Evolutionary conservation across 768 basidiomycete species (phyloP), one percentile per base, ranked within the genome.

Genomic region (Xerocomellus intermedius): DNA sequence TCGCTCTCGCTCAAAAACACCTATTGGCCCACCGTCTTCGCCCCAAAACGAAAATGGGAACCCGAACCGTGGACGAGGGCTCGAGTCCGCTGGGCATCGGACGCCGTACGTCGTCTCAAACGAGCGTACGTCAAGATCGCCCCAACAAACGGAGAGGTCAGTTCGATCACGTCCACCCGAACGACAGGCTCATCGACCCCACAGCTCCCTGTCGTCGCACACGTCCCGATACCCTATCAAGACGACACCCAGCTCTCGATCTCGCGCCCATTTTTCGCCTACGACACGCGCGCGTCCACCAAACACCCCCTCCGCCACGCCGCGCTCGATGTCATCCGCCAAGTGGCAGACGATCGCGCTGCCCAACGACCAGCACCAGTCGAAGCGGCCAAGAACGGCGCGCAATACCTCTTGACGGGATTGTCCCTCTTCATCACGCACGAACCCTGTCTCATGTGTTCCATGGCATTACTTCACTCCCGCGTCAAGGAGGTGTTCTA

Each of bases 371-470:
- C 33, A 7, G 24, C 24, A 5, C 24, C 5, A 5, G 5, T 24
- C 24, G 24, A 24, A 24, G 24, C 24, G 24, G 24, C 56, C 38
- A 69, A 63, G 51, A 92, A 91, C 61, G 88, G 91, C 14, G 74
- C 85, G 2, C 87, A 89, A 65, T 99, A 99, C 71, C 85, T 98
- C 42, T 79, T 98, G 24, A 98, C 94, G 0, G 84, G 85, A 2
- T 80, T 85, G 17, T 84, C 86, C 1, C 77, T 98, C 24, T 98
- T 98, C 75, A 83, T 85, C 50, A 92, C 93, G 10, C 96, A 99
- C 72, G 97, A 99, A 63, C 97, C 97, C 0, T 99, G 97, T 63
- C 81, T 99, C 53, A 94, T 98, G 92, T 99, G 97, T 70, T 84
- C 86, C 63, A 99, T 99, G 97, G 92, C 94, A 2, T 74, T 98